Percentiles rank a stretch among this genome's conserved stretches.
Evolutionary conservation across 1,139 yeast genomes (phyloP).

Genomic region (Yamadazyma kanchanaburiensis): DNA sequence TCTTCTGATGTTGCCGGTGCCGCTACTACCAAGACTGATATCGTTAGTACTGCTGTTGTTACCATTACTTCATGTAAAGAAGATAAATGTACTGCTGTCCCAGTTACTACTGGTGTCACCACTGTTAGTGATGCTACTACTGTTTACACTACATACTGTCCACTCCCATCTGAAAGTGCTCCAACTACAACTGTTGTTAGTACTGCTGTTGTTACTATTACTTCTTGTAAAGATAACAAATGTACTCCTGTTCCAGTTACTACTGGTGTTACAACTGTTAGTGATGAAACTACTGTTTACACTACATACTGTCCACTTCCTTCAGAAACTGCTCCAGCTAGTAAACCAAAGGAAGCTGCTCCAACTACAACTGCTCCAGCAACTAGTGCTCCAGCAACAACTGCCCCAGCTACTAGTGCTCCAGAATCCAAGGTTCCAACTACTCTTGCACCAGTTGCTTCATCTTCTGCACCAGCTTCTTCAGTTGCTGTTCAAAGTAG

Average conservation of each 20-base stretch:
- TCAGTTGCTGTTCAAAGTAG: constrained; percentile 3
- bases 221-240: constrained; percentile 40
- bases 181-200: constrained; percentile 14
- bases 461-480: constrained; percentile 3
- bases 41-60: constrained; percentile 21
- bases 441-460: too few species aligned
- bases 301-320: constrained; percentile 47
- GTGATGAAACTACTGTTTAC: constrained; percentile 32
- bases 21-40: constrained; percentile 17
- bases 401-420: constrained; percentile 4
- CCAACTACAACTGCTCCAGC: constrained; percentile 4
- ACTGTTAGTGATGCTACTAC: constrained; percentile 24
- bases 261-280: constrained; percentile 36
- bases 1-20: constrained; percentile 12
- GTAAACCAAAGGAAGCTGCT: constrained; percentile 4
- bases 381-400: constrained; percentile 7
- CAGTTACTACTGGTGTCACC: constrained; percentile 20
- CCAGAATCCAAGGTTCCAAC: constrained; percentile 4
- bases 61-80: constrained; percentile 49
- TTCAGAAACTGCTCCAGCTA: constrained; percentile 1
- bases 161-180: constrained; percentile 12
- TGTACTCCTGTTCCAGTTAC: constrained; percentile 30
- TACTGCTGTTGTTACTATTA: constrained; percentile 40
- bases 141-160: constrained; percentile 34
- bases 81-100: constrained; percentile 26